Percentiles rank a stretch among this genome's conserved stretches.
These are phyloP conservation scores for Penicillium steckii DNA, from an alignment of 495 filamentous ascomycete genomes.

Conservation along the genomic window DNA sequence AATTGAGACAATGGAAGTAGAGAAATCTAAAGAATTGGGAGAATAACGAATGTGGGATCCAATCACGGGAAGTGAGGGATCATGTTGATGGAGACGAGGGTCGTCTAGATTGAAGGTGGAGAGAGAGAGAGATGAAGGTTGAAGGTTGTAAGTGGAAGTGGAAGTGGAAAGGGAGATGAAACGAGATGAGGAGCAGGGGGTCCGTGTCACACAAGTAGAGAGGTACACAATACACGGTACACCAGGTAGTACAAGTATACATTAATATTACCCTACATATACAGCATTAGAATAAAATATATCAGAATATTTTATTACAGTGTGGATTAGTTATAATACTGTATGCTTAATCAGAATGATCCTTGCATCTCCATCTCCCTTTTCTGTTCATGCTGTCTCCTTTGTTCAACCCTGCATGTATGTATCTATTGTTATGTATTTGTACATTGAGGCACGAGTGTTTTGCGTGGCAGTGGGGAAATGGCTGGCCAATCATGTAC, in stretches of 20 bases:
- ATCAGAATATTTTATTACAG: too few relatives aligned
- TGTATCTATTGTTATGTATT: background rate
- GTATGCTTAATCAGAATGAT: too few relatives aligned
- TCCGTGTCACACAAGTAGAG: background rate
- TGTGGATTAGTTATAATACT: too few relatives aligned
- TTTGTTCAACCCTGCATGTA: too few relatives aligned
- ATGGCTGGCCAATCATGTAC: background rate
- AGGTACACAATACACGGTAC: background rate
- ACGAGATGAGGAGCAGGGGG: background rate
- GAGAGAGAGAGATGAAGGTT: conserved; percentile 2
- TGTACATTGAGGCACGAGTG: conserved; percentile 2
- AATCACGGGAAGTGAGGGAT: conserved; percentile 17
- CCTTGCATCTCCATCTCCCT: background rate
- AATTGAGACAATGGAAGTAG: conserved; percentile 1
- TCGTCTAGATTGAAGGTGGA: conserved; percentile 16
- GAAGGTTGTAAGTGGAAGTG: conserved; percentile 6
- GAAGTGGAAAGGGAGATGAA: background rate
- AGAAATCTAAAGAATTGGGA: conserved; percentile 18
- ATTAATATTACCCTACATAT: too few relatives aligned
- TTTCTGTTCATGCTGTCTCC: too few relatives aligned
- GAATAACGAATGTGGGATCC: conserved; percentile 6
- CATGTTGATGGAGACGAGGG: conserved; percentile 26
- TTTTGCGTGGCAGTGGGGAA: background rate
- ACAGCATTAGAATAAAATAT: too few relatives aligned
- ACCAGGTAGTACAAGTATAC: background rate